Base-by-base conservation (phyloP, 2,329 filamentous ascomycete genomes). In the Microthyrium microscopicum region DNA sequence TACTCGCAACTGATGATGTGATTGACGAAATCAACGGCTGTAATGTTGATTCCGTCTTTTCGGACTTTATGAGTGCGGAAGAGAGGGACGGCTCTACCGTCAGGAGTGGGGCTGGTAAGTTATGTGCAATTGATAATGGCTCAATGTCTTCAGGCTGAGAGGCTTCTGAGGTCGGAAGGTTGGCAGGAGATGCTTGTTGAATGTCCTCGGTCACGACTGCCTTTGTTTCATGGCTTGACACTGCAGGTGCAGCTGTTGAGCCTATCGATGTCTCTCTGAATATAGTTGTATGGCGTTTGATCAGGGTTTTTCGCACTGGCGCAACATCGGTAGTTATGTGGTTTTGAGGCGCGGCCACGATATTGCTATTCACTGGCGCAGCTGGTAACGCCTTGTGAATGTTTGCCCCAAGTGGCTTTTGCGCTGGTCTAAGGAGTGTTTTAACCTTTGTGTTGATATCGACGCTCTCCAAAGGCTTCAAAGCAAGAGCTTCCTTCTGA, bases 361-460 rank as follows among this genome's bases (percentile, higher is more conserved):
- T 24, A 21, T 5, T 19, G 20, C 7, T 12, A 26, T 13, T 29
- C 24, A 24, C 13, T 11, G 33, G 25, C 18, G 15, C 21, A 19
- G 28, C 39, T 44, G 49, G 44, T 35, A 51, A 52, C 20, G 39
- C 31, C 29, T 40, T 37, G 8, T 32, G 18, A 25, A 35, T 49
- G 53, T 37, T 56, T 34, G 26, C 55, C 31, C 41, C 55, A 27
- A 67, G 44, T 19, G 68, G 67, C 38, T 73, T 64, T 45, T 77
- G 71, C n/a, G 71, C 68, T n/a, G 72, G 73, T 42, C 69, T 64
- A 25, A 59, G 54, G 28, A 68, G 53, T 20, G 60, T 52, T 12
- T 29, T 33, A 55, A 51, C 5, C 61, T 51, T 45, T 66, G 64
- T 39, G 41, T 44, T 15, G 13, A 9, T 15, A 8, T 30, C 8